Conservation (phyloP, 768 basidiomycete species). For the Suillus clintonianus region DNA sequence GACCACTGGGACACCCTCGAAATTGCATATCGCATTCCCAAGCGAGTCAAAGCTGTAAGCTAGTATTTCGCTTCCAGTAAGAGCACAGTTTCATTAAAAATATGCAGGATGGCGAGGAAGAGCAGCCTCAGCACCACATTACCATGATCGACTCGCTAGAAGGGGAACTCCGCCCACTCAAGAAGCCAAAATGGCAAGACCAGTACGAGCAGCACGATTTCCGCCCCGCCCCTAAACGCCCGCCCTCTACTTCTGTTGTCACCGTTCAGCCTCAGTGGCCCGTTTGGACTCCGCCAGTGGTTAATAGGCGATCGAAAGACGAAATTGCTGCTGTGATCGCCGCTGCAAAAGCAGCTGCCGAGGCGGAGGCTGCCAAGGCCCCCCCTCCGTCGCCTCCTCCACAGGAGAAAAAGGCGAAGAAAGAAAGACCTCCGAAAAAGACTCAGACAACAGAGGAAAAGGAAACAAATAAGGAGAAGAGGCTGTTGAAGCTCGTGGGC, state of each 20-base stretch:
- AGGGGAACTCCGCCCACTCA: conserved; percentile 33
- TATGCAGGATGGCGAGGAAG: conserved; percentile 34
- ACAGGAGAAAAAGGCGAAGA: conserved; percentile 24
- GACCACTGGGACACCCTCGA: conserved; percentile 80
- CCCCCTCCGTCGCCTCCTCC: conserved; percentile 15
- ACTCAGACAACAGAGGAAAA: conserved; percentile 54
- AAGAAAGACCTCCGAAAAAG: conserved; percentile 39
- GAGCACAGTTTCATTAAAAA: not conserved
- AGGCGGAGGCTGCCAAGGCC: conserved; percentile 11
- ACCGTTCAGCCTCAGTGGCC: not conserved
- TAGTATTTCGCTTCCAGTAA: not conserved
- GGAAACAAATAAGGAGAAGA: conserved; percentile 78
- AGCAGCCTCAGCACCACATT: conserved; percentile 12
- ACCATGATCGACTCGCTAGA: conserved; percentile 19
- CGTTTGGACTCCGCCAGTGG: not conserved
- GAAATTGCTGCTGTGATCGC: conserved; percentile 45
- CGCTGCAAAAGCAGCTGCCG: conserved; percentile 28
- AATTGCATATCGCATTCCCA: conserved; percentile 85
- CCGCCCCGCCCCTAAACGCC: not conserved
- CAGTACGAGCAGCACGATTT: conserved; percentile 17
- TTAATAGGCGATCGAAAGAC: conserved; percentile 11
- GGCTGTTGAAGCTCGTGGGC: conserved; percentile 79
- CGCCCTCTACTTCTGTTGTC: not conserved
- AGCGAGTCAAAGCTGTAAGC: conserved; percentile 52
- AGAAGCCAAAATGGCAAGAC: conserved; percentile 32